Evolutionary conservation across 176 grass and related monocot genomes (phyloP).

Genomic region (Coix lacrymajobi): DNA sequence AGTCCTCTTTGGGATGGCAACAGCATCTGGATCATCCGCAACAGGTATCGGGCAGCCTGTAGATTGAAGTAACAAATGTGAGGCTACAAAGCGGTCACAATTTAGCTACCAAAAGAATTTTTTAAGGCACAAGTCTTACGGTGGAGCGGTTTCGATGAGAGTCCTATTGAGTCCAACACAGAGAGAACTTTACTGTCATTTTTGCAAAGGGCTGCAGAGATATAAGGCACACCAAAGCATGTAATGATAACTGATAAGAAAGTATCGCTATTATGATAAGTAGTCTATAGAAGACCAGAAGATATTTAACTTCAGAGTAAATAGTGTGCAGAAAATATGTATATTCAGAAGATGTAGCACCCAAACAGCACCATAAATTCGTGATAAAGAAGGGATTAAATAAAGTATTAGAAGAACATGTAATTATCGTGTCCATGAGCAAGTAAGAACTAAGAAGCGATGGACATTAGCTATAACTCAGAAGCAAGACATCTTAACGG

Average conservation of each 20-base stretch:
- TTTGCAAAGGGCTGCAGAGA: constrained; percentile 62
- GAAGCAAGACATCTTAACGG: neutral
- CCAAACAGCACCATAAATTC: neutral
- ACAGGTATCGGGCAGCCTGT: constrained; percentile 78
- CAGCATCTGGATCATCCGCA: constrained; percentile 52
- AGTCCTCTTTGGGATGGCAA: constrained; percentile 72
- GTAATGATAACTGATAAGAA: neutral
- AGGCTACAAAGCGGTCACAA: neutral
- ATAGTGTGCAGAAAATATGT: neutral
- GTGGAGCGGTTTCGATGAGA: constrained; percentile 57
- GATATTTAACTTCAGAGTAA: neutral
- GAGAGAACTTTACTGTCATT: constrained; percentile 55
- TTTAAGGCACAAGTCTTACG: constrained; percentile 43
- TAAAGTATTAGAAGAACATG: neutral
- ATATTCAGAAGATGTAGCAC: neutral
- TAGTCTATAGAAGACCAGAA: neutral
- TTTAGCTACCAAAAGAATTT: neutral
- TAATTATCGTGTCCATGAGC: neutral
- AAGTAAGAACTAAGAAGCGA: neutral
- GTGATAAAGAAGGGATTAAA: neutral
- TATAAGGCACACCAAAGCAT: neutral
- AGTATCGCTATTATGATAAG: neutral
- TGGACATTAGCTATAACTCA: neutral
- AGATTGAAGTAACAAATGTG: neutral
- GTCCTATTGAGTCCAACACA: constrained; percentile 28